phyloP scores from a whole-genome alignment of 1,284 basidiomycete species.

The Boletus calvinii region DNA sequence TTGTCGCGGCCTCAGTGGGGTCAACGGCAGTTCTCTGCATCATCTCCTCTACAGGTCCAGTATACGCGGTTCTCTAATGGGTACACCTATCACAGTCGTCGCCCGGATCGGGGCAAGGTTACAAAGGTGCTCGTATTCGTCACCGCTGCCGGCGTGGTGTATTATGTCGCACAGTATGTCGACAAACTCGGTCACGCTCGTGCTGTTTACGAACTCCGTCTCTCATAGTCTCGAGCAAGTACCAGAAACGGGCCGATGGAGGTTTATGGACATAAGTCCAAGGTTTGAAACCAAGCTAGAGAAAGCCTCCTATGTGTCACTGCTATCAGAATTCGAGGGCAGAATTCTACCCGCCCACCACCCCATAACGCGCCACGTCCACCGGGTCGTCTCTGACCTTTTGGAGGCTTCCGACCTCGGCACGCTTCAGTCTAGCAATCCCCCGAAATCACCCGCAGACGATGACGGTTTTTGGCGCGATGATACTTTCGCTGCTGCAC shows the following conservation, averaged over 20 bases:
- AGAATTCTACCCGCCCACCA: slow-evolving; percentile 70
- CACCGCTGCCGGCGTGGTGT: slow-evolving; percentile 25
- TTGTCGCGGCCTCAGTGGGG: background rate
- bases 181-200: background rate
- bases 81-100: slow-evolving; percentile 10
- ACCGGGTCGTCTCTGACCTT: slow-evolving; percentile 70
- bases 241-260: slow-evolving; percentile 78
- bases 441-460: slow-evolving; percentile 4
- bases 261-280: slow-evolving; percentile 79
- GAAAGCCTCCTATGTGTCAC: slow-evolving; percentile 48
- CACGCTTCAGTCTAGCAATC: slow-evolving; percentile 16
- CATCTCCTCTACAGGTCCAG: slow-evolving; percentile 21
- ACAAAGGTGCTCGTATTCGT: slow-evolving; percentile 24
- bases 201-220: background rate
- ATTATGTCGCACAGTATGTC: slow-evolving; percentile 33
- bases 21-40: slow-evolving; percentile 24
- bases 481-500: slow-evolving; percentile 23
- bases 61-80: slow-evolving; percentile 30
- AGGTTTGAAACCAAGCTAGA: slow-evolving; percentile 59
- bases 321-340: slow-evolving; percentile 54
- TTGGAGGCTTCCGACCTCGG: slow-evolving; percentile 75
- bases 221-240: slow-evolving; percentile 69
- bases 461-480: slow-evolving; percentile 23
- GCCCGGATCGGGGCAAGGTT: slow-evolving; percentile 8
- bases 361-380: slow-evolving; percentile 64